phyloP scores from a whole-genome alignment of 2,329 filamentous ascomycete species.

The Huntiella bhutanensis region DNA sequence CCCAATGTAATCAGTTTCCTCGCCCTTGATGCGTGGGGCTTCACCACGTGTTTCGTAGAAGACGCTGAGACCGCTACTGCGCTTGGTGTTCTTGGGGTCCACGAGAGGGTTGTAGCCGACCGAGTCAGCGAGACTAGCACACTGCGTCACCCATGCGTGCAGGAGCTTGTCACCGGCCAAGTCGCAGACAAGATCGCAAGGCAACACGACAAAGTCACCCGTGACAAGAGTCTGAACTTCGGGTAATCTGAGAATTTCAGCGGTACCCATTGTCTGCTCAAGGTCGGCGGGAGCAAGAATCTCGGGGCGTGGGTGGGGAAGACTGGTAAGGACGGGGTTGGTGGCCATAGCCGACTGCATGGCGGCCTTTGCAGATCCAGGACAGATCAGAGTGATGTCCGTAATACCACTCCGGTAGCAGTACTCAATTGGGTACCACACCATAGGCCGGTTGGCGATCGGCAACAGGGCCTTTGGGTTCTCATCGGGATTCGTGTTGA shows the following conservation, averaged over 20 bases:
- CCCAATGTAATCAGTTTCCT: slow-evolving; percentile 84
- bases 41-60: slow-evolving; percentile 76
- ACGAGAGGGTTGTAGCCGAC: slow-evolving; percentile 29
- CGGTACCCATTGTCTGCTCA: slow-evolving; percentile 72
- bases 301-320: slow-evolving; percentile 54
- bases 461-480: slow-evolving; percentile 67
- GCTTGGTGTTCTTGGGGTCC: slow-evolving; percentile 19
- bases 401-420: slow-evolving; percentile 66
- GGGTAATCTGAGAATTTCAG: slow-evolving; percentile 66
- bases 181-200: slow-evolving; percentile 86
- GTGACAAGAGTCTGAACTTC: slow-evolving; percentile 64
- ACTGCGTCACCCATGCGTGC: slow-evolving; percentile 81
- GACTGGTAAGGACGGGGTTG: slow-evolving; percentile 55
- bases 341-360: slow-evolving; percentile 54
- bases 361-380: slow-evolving; percentile 44
- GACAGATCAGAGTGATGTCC: slow-evolving; percentile 44
- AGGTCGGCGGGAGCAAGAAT: slow-evolving; percentile 59
- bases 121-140: slow-evolving; percentile 47
- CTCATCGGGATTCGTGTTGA: slow-evolving; percentile 62
- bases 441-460: slow-evolving; percentile 72
- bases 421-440: slow-evolving; percentile 77
- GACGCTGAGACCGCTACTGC: slow-evolving; percentile 65
- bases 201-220: slow-evolving; percentile 74
- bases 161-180: slow-evolving; percentile 64
- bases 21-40: slow-evolving; percentile 54